Conservation (phyloP, 192 early-diverging fungal species). For the Coemansia sp. region DNA sequence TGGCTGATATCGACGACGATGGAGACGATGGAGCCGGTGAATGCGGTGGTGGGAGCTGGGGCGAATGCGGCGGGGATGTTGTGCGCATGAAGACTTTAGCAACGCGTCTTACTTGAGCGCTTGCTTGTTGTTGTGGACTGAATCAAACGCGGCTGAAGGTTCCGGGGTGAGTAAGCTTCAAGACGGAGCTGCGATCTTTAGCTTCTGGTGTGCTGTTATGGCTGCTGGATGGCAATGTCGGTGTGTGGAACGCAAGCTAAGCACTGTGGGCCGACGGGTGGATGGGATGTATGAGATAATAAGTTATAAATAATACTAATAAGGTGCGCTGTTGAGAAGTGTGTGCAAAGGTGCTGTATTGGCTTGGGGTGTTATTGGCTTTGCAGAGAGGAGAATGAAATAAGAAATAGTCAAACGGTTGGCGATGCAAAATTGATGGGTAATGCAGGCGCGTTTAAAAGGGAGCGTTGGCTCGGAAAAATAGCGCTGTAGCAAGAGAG, state of each 20-base stretch:
- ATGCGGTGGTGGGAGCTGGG: conserved; percentile 1
- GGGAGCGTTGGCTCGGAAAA: conserved; percentile 49
- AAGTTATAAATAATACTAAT: not conserved
- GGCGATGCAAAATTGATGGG: conserved; percentile 51
- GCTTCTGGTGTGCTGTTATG: not conserved
- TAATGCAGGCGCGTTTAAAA: conserved; percentile 58
- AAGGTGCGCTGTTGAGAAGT: not conserved
- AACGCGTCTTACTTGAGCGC: not conserved
- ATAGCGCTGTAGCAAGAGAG: conserved; percentile 21
- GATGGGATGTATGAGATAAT: too few species aligned
- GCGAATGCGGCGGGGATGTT: conserved; percentile 8
- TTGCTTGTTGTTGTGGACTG: not conserved
- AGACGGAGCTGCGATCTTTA: not conserved
- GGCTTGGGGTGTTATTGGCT: conserved; percentile 2
- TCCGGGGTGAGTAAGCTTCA: not conserved
- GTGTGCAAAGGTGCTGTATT: not conserved
- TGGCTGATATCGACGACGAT: conserved; percentile 11
- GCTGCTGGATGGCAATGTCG: not conserved
- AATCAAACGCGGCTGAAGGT: not conserved
- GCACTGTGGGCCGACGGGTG: not conserved
- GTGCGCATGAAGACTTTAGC: conserved; percentile 6
- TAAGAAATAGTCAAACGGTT: conserved; percentile 31
- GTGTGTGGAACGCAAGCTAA: not conserved
- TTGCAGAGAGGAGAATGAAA: conserved; percentile 5
- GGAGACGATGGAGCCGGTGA: conserved; percentile 7